Evolutionary conservation across 306 rosid species (phyloP), one percentile per base, ranked within the genome.

Genomic region (Inga leiocalycina): DNA sequence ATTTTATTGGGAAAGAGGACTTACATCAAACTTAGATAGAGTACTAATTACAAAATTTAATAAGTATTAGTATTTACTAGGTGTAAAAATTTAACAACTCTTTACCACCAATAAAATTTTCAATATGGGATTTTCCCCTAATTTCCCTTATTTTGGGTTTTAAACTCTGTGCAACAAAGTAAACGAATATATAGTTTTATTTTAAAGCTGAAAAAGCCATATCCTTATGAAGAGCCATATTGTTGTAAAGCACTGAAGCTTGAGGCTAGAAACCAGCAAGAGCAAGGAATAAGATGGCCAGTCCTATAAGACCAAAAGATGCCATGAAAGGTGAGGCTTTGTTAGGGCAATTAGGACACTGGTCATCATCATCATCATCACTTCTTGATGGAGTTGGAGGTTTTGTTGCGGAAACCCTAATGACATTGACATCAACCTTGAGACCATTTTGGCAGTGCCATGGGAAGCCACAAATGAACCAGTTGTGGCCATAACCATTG

Each of bases 371-470:
- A 6, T 20, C 52, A 14, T 56, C 30, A 6, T 20, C 52, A 14
- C 19, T 49, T 34, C 12, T 0, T 15, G 45, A 66, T 3, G 72
- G 5, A 34, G 45, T 10, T n/a, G 91, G 77, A 61, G 84, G 86
- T 16, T 68, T 20, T 8, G 65, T 59, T 20, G 74, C 22, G 37
- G 24, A 41, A 54, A 71, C 79, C 66, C 66, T 88, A 8, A 80
- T 83, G 46, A 88, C 97, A 14, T 94, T 92, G 39, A 94, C 89
- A 82, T 94, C 97, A 52, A 94, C 91, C 86, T 91, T 94, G 72
- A 90, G 98, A n/a, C 98, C 94, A 27, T 91, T 86, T 79, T 91
- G 89, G 76, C 98, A 96, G 75, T 96, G 99, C 20, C 99, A 97
- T 11, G 97, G 98, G 20, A 92, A 94, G 1, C 98, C 99, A 61